phyloP scores from a whole-genome alignment of 352 stramenopile species.

The Phytopythium sindhum region DNA sequence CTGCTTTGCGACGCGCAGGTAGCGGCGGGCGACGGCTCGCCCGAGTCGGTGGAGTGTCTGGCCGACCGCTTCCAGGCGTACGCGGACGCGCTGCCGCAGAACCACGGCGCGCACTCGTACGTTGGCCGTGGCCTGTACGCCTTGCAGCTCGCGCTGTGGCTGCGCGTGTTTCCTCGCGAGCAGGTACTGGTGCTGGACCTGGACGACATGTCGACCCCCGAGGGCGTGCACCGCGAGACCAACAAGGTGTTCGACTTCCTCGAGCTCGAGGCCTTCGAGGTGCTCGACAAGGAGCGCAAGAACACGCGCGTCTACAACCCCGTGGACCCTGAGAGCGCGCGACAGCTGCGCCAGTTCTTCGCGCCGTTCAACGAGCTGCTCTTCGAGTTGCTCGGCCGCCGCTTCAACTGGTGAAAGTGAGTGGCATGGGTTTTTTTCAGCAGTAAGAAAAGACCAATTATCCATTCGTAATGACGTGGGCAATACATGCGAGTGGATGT shows the following conservation, averaged over 20 bases:
- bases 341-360: constrained; percentile 58
- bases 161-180: constrained; percentile 79
- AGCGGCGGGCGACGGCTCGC: constrained; percentile 14
- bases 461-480: no score
- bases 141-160: constrained; percentile 89
- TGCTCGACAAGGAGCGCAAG: constrained; percentile 49
- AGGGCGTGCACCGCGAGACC: constrained; percentile 28
- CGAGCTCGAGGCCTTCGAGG: constrained; percentile 22
- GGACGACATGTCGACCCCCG: constrained; percentile 76
- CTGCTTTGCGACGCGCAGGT: constrained; percentile 44
- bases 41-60: constrained; percentile 1
- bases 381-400: constrained; percentile 43
- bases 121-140: constrained; percentile 90
- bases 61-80: constrained; percentile 41
- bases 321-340: constrained; percentile 25
- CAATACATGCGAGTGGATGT: no score
- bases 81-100: constrained; percentile 33
- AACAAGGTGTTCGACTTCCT: constrained; percentile 52
- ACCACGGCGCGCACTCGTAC: constrained; percentile 77
- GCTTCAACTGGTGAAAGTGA: constrained; percentile 35
- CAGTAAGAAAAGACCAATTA: no score
- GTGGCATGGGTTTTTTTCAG: no score
- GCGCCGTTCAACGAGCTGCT: constrained; percentile 66
- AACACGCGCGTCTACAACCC: constrained; percentile 62
- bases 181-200: constrained; percentile 87